Evolutionary conservation across 192 early-diverging fungal species (phyloP), one percentile per base, ranked within the genome.

Genomic region (Obelidium mucronatum): DNA sequence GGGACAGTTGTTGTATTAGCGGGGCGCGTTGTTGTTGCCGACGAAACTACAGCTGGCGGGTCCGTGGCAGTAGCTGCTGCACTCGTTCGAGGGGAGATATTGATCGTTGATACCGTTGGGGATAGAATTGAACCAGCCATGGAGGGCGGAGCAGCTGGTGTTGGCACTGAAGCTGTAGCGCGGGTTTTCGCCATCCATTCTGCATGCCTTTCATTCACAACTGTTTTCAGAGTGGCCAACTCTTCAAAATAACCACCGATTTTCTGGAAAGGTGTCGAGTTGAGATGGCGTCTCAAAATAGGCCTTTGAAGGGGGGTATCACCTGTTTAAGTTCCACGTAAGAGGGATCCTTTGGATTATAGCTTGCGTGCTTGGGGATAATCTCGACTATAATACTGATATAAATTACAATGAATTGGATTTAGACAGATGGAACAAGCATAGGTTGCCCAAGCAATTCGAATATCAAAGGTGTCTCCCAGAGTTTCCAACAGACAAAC

Each of bases 371-470:
- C 39, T 67, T 60, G 13, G 81, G 81, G 51, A 86, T 67, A 1
- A 83, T 58, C 19, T 83, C 80, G 55, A 81, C 26, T 1, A 79
- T 60, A 31, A 86, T 83, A 62, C 82, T 83, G 74, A 13, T 31
- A 61, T 19, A 65, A 33, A 48, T n/a, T n/a, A n/a, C n/a, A n/a
- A n/a, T n/a, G n/a, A n/a, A n/a, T n/a, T n/a, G n/a, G n/a, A n/a
- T n/a, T n/a, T n/a, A n/a, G n/a, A n/a, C n/a, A n/a, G n/a, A n/a
- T n/a, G n/a, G n/a, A n/a, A n/a, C n/a, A n/a, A n/a, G n/a, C n/a
- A n/a, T n/a, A n/a, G n/a, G n/a, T n/a, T n/a, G n/a, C n/a, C n/a
- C n/a, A n/a, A n/a, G n/a, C n/a, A n/a, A n/a, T n/a, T n/a, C n/a
- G n/a, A n/a, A n/a, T n/a, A n/a, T n/a, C n/a, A n/a, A n/a, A n/a